phyloP scores from a whole-genome alignment of 768 basidiomycete species.

The Boletus sp. region DNA sequence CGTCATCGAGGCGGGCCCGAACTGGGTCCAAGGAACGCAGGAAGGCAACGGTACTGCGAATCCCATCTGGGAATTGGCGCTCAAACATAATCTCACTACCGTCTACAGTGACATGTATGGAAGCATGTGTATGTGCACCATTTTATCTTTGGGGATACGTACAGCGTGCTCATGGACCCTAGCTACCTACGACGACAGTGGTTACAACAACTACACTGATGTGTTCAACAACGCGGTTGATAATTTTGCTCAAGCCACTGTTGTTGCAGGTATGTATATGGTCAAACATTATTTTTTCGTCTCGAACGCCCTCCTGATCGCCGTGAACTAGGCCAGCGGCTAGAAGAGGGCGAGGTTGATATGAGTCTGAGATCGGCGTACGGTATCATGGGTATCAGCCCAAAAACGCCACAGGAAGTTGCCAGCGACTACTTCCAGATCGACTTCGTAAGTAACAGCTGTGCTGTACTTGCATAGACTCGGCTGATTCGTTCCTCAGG shows the following conservation, averaged over 20 bases:
- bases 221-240: conserved; percentile 41
- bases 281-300: background rate
- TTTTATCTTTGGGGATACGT: background rate
- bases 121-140: conserved; percentile 39
- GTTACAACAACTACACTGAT: conserved; percentile 45
- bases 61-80: conserved; percentile 56
- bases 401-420: conserved; percentile 42
- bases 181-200: conserved; percentile 57
- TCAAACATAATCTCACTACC: conserved; percentile 50
- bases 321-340: conserved; percentile 7
- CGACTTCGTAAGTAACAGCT: conserved; percentile 28
- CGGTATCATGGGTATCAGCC: conserved; percentile 44
- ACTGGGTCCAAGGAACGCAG: conserved; percentile 60
- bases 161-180: background rate
- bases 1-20: conserved; percentile 55
- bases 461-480: background rate
- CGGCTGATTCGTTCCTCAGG: conserved; percentile 17
- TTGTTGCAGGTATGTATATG: conserved; percentile 44
- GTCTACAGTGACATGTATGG: conserved; percentile 43
- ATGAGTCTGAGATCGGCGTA: conserved; percentile 53
- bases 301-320: conserved; percentile 38
- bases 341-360: conserved; percentile 41
- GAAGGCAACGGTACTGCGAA: conserved; percentile 48
- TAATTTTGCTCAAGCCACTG: conserved; percentile 40
- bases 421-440: conserved; percentile 60